A percentile compares a stretch with the other conserved stretches of the same genome.
Conservation (phyloP, 768 basidiomycete genomes). For the Boletus subparvulus region DNA sequence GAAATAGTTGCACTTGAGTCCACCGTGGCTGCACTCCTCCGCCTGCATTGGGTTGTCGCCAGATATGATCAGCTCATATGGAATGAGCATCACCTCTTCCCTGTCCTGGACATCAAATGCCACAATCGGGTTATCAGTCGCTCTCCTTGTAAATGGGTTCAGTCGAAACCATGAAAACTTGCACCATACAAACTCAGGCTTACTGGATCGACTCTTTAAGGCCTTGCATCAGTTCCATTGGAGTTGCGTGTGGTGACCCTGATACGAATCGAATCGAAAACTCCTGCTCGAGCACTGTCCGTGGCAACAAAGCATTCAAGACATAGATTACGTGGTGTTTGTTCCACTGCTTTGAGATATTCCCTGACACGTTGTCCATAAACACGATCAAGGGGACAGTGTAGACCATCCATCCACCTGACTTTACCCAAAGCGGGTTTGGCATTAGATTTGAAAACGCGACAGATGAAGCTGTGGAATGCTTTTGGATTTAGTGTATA, state of each 20-base stretch:
- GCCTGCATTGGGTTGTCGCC: too few species aligned
- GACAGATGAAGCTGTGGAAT: background rate
- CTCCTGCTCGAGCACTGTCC: conserved; percentile 32
- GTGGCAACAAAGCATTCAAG: conserved; percentile 31
- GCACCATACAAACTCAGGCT: too few species aligned
- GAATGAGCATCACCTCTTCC: too few species aligned
- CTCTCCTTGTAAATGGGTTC: background rate
- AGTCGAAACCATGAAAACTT: too few species aligned
- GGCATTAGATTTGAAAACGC: conserved; percentile 13
- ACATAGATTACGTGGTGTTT: conserved; percentile 35
- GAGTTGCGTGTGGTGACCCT: conserved; percentile 34
- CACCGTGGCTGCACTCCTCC: conserved; percentile 34
- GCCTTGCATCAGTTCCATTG: conserved; percentile 32
- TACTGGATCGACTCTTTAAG: conserved; percentile 30
- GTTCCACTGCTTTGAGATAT: conserved; percentile 39
- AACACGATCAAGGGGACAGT: conserved; percentile 29
- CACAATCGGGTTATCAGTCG: too few species aligned
- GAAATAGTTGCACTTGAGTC: conserved; percentile 31
- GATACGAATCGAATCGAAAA: conserved; percentile 30
- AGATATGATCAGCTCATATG: too few species aligned
- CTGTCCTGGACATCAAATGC: too few species aligned
- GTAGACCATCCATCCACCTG: conserved; percentile 19
- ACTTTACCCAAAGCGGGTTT: conserved; percentile 15
- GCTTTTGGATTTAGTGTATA: background rate
- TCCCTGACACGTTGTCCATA: conserved; percentile 38